Base-by-base conservation (phyloP, 2,329 filamentous ascomycete genomes). In the Dactylella cylindrospora region DNA sequence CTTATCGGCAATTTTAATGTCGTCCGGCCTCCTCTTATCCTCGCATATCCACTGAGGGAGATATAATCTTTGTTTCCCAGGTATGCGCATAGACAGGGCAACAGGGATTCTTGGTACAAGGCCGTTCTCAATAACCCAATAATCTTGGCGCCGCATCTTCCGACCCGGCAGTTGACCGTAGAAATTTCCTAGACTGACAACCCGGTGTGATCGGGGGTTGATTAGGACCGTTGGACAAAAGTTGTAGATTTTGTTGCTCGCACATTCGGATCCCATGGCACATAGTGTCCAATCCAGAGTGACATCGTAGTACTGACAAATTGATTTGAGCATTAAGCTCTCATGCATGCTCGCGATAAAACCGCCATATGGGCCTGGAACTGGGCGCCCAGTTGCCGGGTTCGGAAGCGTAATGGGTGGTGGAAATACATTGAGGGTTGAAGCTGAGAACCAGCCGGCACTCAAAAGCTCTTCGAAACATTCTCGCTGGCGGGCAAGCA, bases 351-450 rank as follows among this genome's bases (percentile, higher is more conserved):
- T 5, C 7, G 39, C 23, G 6, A 64, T 26, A 19, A 55, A 57
- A 0, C 59, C 59, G 10, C 59, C 51, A 12, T 29, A 64, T 2
- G 59, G 59, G 0, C 59, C 59, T 3, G 50, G 44, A 15, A 62
- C 19, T 7, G 19, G 13, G 4, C 28, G 12, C 13, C 49, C 41
- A 15, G 9, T 64, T 9, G 28, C 38, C 0, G 25, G n/a, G n/a
- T 46, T 35, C 2, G 40, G 22, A 3, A 49, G 36, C 0, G 39
- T 41, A 4, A 57, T 6, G 2, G 35, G 59, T 17, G 51, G 59
- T 36, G 59, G 59, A n/a, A 50, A 54, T 1, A 26, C 13, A 1
- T 26, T 28, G 2, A 57, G 25, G 9, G 23, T 40, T 8, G 46
- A n/a, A 0, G 28, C n/a, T 2, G 46, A 28, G 10, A 64, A 35